Base-by-base conservation (phyloP, 1,139 yeast genomes). In the Candida albicans region DNA sequence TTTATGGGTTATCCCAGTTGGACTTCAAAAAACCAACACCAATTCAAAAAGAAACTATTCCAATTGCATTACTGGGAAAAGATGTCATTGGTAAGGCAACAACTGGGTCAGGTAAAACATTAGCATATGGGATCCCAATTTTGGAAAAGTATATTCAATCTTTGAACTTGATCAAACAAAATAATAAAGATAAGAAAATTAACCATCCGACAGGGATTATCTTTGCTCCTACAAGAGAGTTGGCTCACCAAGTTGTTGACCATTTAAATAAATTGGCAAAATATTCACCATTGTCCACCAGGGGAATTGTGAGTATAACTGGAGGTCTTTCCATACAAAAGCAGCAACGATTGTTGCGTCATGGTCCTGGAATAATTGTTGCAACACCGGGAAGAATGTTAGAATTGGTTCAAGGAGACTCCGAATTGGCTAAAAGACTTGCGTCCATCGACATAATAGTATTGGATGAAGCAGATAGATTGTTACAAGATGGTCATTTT, bases 71-170 rank as follows among this genome's bases (percentile, higher is more conserved):
- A 11, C 69, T 73, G 30, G 95, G 93, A 5, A 75, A 74, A 40
- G 98, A 93, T 63, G 79, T 93, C 8, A 81, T 95, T 52, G 99
- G 99, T 45, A 95, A 93, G 58, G 99, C 99, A 9, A 85, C 95
- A 8, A 95, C 99, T 1, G 99, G 99, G 61, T 89, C 96, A 0
- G 99, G 99, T 73, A 93, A 93, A 60, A 93, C 99, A 0, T 71
- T 91, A 45, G 99, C 99, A 0, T 93, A 89, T 61, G 97, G 97
- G 40, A 79, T 93, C 24, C 98, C 99, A n/a, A 84, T 95, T 25
- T 64, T 93, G 46, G 96, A 95, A 58, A 77, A 76, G 43, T 71
- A 82, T 41, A 57, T 81, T 12, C 43, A 59, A 7, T 62, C 67
- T 22, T 46, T 64, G 30, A 52, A 53, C 8, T 42, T 46, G 14